phyloP scores from a whole-genome alignment of 2,329 filamentous ascomycete species.

The Mycogone perniciosa region DNA sequence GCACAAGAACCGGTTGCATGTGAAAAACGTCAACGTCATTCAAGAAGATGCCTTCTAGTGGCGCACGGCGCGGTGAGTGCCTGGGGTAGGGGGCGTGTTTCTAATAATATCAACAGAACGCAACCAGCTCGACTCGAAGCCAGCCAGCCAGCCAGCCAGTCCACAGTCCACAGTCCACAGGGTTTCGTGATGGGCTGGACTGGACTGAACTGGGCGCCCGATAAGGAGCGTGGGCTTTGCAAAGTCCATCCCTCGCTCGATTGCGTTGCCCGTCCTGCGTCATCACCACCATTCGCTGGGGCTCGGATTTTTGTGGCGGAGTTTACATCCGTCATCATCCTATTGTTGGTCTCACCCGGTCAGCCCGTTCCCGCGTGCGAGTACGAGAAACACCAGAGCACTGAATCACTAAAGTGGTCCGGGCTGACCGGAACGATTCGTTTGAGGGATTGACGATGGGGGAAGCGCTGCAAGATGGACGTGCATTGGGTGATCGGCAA shows the following conservation, averaged over 20 bases:
- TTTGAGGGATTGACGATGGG: constrained; percentile 3
- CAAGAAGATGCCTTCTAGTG: constrained; percentile 7
- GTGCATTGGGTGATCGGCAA: constrained; percentile 9
- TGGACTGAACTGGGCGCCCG: constrained; percentile 1
- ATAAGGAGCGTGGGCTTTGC: too few relatives aligned
- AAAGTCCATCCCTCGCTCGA: too few relatives aligned
- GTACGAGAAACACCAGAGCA: background rate
- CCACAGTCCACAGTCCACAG: too few relatives aligned
- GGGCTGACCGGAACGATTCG: constrained; percentile 3
- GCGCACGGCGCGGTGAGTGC: constrained; percentile 7
- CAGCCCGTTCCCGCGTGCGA: background rate
- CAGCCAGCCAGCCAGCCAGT: too few relatives aligned
- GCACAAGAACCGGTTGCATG: background rate
- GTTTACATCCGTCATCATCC: constrained; percentile 2
- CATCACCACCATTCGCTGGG: too few relatives aligned
- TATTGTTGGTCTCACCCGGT: constrained; percentile 6
- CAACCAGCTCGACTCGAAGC: background rate
- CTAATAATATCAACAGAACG: background rate
- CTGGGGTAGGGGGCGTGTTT: constrained; percentile 1
- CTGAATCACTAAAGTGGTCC: constrained; percentile 1
- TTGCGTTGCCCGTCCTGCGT: too few relatives aligned
- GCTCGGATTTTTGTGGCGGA: too few relatives aligned
- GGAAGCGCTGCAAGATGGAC: background rate
- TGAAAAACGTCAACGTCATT: constrained; percentile 13
- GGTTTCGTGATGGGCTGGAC: background rate